A percentile compares a stretch with the other conserved stretches of the same genome.
Evolutionary conservation across 257 asterid genomes (phyloP).

Genomic region (Lithospermum erythrorhizon): DNA sequence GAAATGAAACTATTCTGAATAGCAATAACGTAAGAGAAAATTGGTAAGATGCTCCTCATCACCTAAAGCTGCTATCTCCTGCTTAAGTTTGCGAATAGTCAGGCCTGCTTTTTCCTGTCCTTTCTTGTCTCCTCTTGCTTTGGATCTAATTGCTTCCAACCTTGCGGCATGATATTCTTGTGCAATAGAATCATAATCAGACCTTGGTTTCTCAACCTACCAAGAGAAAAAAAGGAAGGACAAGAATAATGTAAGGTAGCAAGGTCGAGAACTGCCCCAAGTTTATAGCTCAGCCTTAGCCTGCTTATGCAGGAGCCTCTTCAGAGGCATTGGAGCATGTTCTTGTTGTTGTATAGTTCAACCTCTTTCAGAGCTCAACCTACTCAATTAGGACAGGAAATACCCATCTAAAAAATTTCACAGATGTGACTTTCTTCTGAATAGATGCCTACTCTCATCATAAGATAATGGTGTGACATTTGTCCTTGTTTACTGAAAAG

Average conservation of each 20-base stretch:
- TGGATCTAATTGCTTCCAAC: constrained; percentile 68
- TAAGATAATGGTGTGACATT: not conserved
- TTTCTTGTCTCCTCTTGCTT: constrained; percentile 72
- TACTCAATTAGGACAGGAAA: not conserved
- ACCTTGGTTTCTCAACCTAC: constrained; percentile 54
- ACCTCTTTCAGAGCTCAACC: not conserved
- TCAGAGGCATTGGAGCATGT: too few relatives aligned
- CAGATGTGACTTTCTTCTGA: not conserved
- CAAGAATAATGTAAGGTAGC: not conserved
- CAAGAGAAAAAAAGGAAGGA: constrained; percentile 12
- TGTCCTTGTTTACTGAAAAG: not conserved
- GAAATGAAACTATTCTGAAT: constrained; percentile 10
- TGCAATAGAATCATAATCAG: constrained; percentile 43
- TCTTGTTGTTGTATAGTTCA: too few relatives aligned
- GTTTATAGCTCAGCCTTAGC: not conserved
- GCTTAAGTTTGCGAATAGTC: constrained; percentile 64
- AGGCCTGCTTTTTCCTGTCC: constrained; percentile 71
- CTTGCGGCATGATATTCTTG: constrained; percentile 80
- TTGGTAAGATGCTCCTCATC: constrained; percentile 11
- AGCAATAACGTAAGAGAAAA: constrained; percentile 10
- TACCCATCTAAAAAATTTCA: not conserved
- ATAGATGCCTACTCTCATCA: not conserved
- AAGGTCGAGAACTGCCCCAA: not conserved
- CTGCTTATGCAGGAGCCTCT: too few relatives aligned
- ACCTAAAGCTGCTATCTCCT: constrained; percentile 83